Evolutionary conservation across 2,329 filamentous ascomycete species (phyloP).

Genomic region (Coniochaeta sp.): DNA sequence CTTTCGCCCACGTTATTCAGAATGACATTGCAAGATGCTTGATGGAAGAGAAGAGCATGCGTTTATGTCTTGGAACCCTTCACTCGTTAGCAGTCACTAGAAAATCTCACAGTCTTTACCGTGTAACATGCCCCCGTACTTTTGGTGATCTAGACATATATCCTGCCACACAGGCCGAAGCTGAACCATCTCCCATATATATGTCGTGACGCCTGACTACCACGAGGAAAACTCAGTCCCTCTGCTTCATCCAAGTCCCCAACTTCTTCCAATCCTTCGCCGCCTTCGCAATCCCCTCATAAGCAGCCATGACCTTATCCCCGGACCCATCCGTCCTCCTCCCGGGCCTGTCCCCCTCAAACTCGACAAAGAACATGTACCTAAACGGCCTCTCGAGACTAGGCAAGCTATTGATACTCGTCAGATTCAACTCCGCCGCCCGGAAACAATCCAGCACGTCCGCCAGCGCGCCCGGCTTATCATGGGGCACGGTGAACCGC

Average conservation of each 20-base stretch:
- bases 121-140: neutral
- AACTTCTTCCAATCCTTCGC: slow-evolving; percentile 62
- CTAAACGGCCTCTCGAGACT: slow-evolving; percentile 71
- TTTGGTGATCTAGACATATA: no score
- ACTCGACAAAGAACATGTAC: slow-evolving; percentile 94
- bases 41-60: neutral
- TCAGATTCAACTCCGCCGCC: slow-evolving; percentile 67
- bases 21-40: neutral
- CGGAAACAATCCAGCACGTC: slow-evolving; percentile 76
- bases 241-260: slow-evolving; percentile 54
- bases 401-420: slow-evolving; percentile 82
- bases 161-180: no score
- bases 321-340: slow-evolving; percentile 36
- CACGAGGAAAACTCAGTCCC: slow-evolving; percentile 4
- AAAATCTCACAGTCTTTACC: neutral
- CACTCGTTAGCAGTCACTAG: neutral
- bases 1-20: neutral
- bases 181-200: no score
- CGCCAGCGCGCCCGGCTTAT: slow-evolving; percentile 73
- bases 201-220: neutral
- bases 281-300: slow-evolving; percentile 50
- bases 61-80: neutral
- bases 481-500: slow-evolving; percentile 76
- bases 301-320: slow-evolving; percentile 51
- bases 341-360: slow-evolving; percentile 52